phyloP scores from a whole-genome alignment of 352 stramenopile genomes.

The Blastocystis sp. region DNA sequence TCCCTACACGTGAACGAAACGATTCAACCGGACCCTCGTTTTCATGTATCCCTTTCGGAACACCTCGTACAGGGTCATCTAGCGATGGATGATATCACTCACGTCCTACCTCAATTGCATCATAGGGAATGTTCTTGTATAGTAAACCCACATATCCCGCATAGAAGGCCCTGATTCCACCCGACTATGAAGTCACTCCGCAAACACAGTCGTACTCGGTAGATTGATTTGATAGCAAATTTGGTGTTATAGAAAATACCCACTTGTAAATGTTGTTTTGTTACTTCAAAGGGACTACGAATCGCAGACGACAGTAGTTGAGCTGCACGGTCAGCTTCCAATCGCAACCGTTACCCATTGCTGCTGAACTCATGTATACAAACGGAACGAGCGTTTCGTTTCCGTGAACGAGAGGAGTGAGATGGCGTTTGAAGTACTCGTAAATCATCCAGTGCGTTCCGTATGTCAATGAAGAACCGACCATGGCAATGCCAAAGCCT shows the following conservation, averaged over 20 bases:
- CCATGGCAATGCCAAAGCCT: constrained; percentile 46
- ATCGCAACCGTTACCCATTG: background rate
- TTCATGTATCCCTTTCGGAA: constrained; percentile 43
- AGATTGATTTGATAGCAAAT: constrained; percentile 52
- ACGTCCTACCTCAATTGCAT: constrained; percentile 36
- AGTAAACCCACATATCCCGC: constrained; percentile 24
- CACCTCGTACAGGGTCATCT: constrained; percentile 54
- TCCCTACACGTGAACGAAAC: background rate
- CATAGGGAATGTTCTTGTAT: constrained; percentile 56
- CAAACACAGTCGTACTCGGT: constrained; percentile 27
- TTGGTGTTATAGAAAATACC: constrained; percentile 51
- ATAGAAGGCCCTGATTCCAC: constrained; percentile 48
- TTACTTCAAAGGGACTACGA: constrained; percentile 45
- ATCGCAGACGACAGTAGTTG: constrained; percentile 35
- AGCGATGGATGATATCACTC: background rate
- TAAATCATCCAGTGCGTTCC: constrained; percentile 53
- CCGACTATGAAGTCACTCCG: constrained; percentile 28
- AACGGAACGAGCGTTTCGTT: constrained; percentile 32
- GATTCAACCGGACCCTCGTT: background rate
- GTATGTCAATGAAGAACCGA: constrained; percentile 54
- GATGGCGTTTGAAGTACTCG: constrained; percentile 48
- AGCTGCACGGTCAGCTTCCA: background rate
- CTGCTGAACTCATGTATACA: constrained; percentile 48
- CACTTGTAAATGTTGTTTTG: constrained; percentile 53
- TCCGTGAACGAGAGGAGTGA: background rate